Evolutionary conservation across 306 rosid species (phyloP).

Genomic region (Quercus mongolica): DNA sequence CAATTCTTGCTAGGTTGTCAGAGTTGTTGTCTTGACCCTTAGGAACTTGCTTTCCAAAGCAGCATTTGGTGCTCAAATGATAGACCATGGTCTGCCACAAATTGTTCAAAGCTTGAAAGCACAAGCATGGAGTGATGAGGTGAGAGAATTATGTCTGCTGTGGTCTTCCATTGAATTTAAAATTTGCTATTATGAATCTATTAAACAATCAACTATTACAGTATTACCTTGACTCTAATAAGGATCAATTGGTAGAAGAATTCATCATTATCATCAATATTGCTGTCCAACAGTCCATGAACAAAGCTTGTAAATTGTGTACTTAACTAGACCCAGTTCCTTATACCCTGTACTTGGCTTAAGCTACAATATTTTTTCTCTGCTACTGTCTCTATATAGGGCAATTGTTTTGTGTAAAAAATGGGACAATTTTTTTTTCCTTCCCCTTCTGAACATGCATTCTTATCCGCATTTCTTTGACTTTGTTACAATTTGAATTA

Average conservation of each 20-base stretch:
- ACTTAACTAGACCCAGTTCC: background rate
- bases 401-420: background rate
- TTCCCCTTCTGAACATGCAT: background rate
- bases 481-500: background rate
- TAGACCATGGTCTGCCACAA: constrained; percentile 89
- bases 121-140: constrained; percentile 99
- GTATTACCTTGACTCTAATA: background rate
- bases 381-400: background rate
- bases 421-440: background rate
- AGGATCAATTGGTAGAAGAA: background rate
- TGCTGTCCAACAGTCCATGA: background rate
- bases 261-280: background rate
- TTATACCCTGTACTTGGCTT: background rate
- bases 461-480: background rate
- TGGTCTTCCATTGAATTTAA: background rate
- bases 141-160: constrained; percentile 26
- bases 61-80: constrained; percentile 94
- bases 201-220: background rate
- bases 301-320: background rate
- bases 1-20: constrained; percentile 74
- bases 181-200: background rate
- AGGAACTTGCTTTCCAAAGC: constrained; percentile 85
- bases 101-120: constrained; percentile 93
- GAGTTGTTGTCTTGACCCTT: constrained; percentile 88
- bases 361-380: background rate